Percentiles rank a stretch among this genome's conserved stretches.
These are phyloP conservation scores for Fusarium decemcellulare DNA, from an alignment of 2,329 filamentous ascomycete species.

Conservation along the genomic window DNA sequence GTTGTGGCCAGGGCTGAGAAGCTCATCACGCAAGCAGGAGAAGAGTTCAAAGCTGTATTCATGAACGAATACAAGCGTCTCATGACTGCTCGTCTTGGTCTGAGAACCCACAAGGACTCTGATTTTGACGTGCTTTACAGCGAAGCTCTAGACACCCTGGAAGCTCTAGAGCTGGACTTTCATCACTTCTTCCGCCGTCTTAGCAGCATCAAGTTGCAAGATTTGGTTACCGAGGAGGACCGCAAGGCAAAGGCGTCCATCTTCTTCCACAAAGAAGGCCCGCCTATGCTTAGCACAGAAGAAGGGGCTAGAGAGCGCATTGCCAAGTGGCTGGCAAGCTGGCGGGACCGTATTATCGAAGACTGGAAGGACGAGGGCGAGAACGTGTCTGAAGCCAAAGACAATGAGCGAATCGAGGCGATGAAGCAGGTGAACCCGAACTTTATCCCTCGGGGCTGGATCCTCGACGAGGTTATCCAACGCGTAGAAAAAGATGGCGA, in stretches of 20 bases:
- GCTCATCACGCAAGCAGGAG: conserved; percentile 83
- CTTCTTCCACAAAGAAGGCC: conserved; percentile 86
- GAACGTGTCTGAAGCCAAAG: conserved; percentile 56
- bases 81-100: conserved; percentile 85
- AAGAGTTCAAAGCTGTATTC: conserved; percentile 92
- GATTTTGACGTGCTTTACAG: conserved; percentile 89
- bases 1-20: conserved; percentile 85
- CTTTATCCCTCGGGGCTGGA: conserved; percentile 92
- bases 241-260: conserved; percentile 74
- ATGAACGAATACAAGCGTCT: conserved; percentile 89
- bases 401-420: conserved; percentile 74
- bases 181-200: conserved; percentile 93
- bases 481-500: conserved; percentile 89
- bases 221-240: conserved; percentile 75
- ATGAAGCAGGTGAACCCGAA: conserved; percentile 95
- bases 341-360: conserved; percentile 78
- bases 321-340: conserved; percentile 85
- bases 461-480: conserved; percentile 93
- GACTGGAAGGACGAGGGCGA: conserved; percentile 77
- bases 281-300: conserved; percentile 71
- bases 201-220: conserved; percentile 71
- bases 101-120: conserved; percentile 75
- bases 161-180: conserved; percentile 89
- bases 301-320: conserved; percentile 76
- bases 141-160: conserved; percentile 85